Evolutionary conservation across 768 basidiomycete genomes (phyloP).

Genomic region (Tulasnella sp.): DNA sequence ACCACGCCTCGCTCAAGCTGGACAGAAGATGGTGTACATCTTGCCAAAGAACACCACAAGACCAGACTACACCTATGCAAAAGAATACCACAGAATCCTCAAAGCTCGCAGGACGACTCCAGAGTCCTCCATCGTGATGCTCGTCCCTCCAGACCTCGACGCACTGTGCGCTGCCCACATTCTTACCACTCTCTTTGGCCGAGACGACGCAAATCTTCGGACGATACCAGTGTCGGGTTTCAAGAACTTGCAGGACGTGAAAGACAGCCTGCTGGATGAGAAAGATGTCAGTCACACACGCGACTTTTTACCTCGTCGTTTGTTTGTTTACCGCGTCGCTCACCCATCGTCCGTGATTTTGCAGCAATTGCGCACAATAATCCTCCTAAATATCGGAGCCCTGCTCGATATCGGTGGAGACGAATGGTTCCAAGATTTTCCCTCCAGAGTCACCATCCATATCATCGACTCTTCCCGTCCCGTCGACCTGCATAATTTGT

Average conservation of each 20-base stretch:
- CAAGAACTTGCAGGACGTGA: slow-evolving; percentile 58
- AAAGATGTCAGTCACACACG: slow-evolving; percentile 47
- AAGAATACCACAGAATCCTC: slow-evolving; percentile 5
- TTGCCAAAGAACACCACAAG: slow-evolving; percentile 1
- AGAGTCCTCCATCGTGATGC: slow-evolving; percentile 74
- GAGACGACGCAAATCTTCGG: slow-evolving; percentile 89
- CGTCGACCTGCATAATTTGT: slow-evolving; percentile 79
- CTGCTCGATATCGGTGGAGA: slow-evolving; percentile 71
- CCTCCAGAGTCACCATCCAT: slow-evolving; percentile 61
- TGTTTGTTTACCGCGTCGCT: slow-evolving; percentile 2
- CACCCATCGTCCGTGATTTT: neutral
- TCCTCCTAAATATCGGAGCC: slow-evolving; percentile 88
- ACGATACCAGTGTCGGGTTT: slow-evolving; percentile 85
- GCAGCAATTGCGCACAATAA: slow-evolving; percentile 73
- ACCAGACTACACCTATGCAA: slow-evolving; percentile 3
- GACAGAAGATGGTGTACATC: slow-evolving; percentile 15
- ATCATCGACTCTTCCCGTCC: slow-evolving; percentile 93
- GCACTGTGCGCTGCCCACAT: slow-evolving; percentile 86
- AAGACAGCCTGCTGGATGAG: slow-evolving; percentile 56
- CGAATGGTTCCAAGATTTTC: slow-evolving; percentile 70
- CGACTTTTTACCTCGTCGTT: slow-evolving; percentile 2
- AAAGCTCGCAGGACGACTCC: slow-evolving; percentile 27
- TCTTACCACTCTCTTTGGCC: slow-evolving; percentile 79
- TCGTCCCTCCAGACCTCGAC: slow-evolving; percentile 87
- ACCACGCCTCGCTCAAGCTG: neutral